A percentile compares a stretch with the other conserved stretches of the same genome.
Conservation (phyloP, 345 rosid genomes). For the Acer negundo region DNA sequence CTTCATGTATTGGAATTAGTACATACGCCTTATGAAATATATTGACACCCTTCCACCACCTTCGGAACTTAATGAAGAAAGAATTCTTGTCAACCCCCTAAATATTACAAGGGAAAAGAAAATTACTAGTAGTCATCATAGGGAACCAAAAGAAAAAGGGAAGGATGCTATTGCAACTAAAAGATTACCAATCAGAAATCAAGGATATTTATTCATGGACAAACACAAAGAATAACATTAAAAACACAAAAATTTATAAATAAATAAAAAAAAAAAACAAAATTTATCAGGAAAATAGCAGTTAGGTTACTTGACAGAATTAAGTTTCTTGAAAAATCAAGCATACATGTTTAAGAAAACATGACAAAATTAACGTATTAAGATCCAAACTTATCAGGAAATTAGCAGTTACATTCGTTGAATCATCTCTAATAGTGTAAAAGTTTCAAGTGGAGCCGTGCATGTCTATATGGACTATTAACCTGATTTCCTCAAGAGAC, state of each 20-base stretch:
- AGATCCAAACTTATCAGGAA: slow-evolving; percentile 3
- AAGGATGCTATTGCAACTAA: neutral
- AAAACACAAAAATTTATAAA: too few relatives aligned
- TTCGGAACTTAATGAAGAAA: slow-evolving; percentile 73
- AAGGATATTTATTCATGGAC: neutral
- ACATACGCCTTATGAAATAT: slow-evolving; percentile 85
- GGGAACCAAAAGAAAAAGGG: slow-evolving; percentile 1
- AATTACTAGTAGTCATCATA: slow-evolving; percentile 5
- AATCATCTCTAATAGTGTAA: neutral
- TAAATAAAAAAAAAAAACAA: neutral
- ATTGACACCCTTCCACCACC: slow-evolving; percentile 96
- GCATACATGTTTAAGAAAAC: slow-evolving; percentile 1
- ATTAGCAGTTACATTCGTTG: neutral
- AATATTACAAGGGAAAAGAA: slow-evolving; percentile 17
- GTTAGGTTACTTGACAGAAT: neutral
- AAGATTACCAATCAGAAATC: slow-evolving; percentile 7
- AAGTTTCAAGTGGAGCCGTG: neutral
- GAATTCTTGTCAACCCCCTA: slow-evolving; percentile 64
- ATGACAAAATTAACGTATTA: neutral
- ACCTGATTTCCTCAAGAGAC: neutral
- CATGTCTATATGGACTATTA: neutral
- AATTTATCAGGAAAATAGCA: neutral
- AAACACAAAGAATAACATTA: neutral
- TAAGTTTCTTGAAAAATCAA: neutral
- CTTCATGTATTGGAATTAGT: slow-evolving; percentile 87